Evolutionary conservation across 2,329 filamentous ascomycete species (phyloP), one percentile per base, ranked within the genome.

Genomic region (Fonsecaea pedrosoi): DNA sequence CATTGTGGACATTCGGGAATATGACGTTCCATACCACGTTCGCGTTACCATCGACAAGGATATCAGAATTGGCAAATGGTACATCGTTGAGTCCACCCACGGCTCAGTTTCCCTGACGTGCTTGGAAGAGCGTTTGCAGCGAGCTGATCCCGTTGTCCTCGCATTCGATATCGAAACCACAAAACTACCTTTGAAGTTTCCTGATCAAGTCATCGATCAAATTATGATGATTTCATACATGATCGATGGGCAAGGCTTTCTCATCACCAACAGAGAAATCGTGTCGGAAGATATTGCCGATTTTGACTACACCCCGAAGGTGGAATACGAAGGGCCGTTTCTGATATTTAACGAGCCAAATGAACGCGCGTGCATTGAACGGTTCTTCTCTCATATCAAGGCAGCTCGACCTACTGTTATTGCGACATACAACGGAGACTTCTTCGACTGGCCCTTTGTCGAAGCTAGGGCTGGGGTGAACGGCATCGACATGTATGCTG

Each of bases 221-320:
- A 90, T 99, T 76, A 99, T 99, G 94, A 99, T 99, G 95, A 94
- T 99, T 78, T 99, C 96, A 37, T 99, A 99, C 82, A 99, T 99
- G 96, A 98, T 99, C 74, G 95, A 99, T 74, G 96, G 95, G 0
- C 94, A 97, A 79, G 95, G 95, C 4, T 99, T 98, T 74, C 84
- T 99, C 40, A 98, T 99, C 78, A 99, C 95, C 4, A 99, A 99
- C 77, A 89, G 96, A 74, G 94, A 98, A 77, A 96, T 99, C 68
- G 93, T 99, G 9, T 97, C 94, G 0, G 94, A 99, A 78, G 94
- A 99, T 75, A 99, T 99, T 77, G 86, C 90, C 65, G 95, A 99
- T 77, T 99, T 99, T 75, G 96, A 99, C 75, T 99, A 99, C 78
- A 99, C 95, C 0, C 96, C 95, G 0, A 97, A 92, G 76, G 93